Evolutionary conservation across 1,284 basidiomycete species (phyloP).

Genomic region (Clitocybe nebularis): DNA sequence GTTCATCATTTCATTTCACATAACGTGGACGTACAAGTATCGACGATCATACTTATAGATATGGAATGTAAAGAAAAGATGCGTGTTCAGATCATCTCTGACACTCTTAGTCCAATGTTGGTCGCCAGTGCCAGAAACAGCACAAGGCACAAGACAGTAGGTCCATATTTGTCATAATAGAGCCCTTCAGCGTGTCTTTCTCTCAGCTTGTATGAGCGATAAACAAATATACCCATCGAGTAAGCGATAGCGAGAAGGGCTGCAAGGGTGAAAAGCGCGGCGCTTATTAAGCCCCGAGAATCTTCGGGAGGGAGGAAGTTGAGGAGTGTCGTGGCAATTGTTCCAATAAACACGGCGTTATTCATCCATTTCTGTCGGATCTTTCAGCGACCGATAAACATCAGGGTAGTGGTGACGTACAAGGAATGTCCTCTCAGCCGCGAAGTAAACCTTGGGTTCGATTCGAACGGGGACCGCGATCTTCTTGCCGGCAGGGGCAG

Average conservation of each 20-base stretch:
- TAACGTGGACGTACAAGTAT: too few species aligned
- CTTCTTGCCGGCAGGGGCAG: conserved; percentile 82
- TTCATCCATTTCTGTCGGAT: conserved; percentile 86
- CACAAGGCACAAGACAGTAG: conserved; percentile 70
- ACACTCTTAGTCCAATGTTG: conserved; percentile 66
- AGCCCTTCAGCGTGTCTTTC: conserved; percentile 72
- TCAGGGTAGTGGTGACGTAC: conserved; percentile 36
- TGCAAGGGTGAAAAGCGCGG: conserved; percentile 83
- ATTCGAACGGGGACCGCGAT: conserved; percentile 92
- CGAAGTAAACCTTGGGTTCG: conserved; percentile 98
- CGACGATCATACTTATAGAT: too few species aligned
- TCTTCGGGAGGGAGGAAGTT: conserved; percentile 85
- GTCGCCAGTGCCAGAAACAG: conserved; percentile 71
- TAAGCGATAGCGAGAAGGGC: conserved; percentile 91
- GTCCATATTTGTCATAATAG: conserved; percentile 89
- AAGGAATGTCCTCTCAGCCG: conserved; percentile 89
- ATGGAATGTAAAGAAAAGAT: too few species aligned
- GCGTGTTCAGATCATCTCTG: conserved; percentile 36
- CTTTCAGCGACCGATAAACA: conserved; percentile 8
- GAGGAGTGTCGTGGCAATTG: conserved; percentile 86
- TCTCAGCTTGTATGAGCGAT: conserved; percentile 76
- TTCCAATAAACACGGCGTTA: conserved; percentile 85
- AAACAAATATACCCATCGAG: conserved; percentile 84
- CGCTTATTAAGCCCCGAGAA: conserved; percentile 75
- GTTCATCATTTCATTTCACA: too few species aligned